Conservation (phyloP, 31 red algal genomes). For the Asparagopsis taxiformis region DNA sequence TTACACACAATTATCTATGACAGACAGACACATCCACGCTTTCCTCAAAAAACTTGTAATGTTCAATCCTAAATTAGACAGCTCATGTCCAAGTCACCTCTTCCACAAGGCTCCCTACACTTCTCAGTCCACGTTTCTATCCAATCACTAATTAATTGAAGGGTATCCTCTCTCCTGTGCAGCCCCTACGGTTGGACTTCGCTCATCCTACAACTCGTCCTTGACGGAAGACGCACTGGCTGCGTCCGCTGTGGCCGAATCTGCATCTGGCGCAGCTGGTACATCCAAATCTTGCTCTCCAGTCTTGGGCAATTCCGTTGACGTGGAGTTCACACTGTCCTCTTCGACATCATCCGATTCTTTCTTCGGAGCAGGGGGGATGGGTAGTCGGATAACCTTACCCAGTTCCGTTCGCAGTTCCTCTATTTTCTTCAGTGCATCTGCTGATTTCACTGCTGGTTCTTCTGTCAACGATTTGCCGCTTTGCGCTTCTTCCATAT, state of each 20-base stretch:
- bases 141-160: no score
- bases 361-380: slow-evolving; percentile 17
- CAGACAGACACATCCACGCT: no score
- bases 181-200: neutral
- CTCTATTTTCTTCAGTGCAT: slow-evolving; percentile 32
- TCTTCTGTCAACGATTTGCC: slow-evolving; percentile 26
- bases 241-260: neutral
- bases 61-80: no score
- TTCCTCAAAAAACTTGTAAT: no score
- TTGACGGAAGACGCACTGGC: neutral
- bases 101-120: no score
- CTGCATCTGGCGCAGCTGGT: neutral
- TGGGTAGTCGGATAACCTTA: slow-evolving; percentile 20
- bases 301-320: neutral
- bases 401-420: slow-evolving; percentile 15
- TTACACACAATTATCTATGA: no score
- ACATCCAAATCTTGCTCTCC: slow-evolving; percentile 1
- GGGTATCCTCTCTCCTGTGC: neutral
- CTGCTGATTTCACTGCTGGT: slow-evolving; percentile 34
- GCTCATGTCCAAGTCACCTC: no score
- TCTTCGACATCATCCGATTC: neutral
- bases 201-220: neutral
- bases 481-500: slow-evolving; percentile 27
- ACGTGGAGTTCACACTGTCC: neutral
- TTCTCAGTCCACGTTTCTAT: no score